A percentile compares a stretch with the other conserved stretches of the same genome.
Conservation (phyloP, 768 basidiomycete genomes). For the Kwoniella shandongensis region DNA sequence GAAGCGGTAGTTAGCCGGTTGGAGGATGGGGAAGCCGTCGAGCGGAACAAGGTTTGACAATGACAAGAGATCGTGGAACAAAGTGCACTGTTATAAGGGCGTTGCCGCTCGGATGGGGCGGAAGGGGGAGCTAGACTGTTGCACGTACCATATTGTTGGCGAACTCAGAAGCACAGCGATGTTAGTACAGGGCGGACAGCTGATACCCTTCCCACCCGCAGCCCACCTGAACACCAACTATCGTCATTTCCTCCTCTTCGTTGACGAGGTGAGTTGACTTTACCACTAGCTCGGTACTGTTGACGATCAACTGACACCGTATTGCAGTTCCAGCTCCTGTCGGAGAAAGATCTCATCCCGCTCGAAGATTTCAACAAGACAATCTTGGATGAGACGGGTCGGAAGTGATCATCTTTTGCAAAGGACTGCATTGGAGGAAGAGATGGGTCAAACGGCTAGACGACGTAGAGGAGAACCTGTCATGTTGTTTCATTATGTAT, state of each 20-base stretch:
- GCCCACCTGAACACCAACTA: constrained; percentile 99
- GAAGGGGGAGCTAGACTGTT: no score
- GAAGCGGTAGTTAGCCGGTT: no score
- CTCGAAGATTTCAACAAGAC: constrained; percentile 78
- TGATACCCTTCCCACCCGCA: constrained; percentile 54
- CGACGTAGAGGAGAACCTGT: background rate
- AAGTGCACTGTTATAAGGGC: no score
- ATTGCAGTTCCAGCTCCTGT: constrained; percentile 59
- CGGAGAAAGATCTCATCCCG: constrained; percentile 70
- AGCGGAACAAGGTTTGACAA: no score
- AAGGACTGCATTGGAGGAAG: background rate
- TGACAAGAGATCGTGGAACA: no score
- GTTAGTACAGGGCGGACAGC: no score
- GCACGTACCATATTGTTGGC: no score
- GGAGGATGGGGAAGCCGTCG: no score
- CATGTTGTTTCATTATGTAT: background rate
- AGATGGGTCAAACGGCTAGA: background rate
- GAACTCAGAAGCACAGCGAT: no score
- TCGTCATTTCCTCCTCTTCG: constrained; percentile 94
- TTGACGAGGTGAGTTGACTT: constrained; percentile 74
- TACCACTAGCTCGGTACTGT: background rate
- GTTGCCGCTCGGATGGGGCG: no score
- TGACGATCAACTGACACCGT: background rate
- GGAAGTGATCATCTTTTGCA: constrained; percentile 3
- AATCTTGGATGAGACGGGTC: constrained; percentile 56